phyloP scores from a whole-genome alignment of 441 rosid genomes.

The Euphorbia celastroides region DNA sequence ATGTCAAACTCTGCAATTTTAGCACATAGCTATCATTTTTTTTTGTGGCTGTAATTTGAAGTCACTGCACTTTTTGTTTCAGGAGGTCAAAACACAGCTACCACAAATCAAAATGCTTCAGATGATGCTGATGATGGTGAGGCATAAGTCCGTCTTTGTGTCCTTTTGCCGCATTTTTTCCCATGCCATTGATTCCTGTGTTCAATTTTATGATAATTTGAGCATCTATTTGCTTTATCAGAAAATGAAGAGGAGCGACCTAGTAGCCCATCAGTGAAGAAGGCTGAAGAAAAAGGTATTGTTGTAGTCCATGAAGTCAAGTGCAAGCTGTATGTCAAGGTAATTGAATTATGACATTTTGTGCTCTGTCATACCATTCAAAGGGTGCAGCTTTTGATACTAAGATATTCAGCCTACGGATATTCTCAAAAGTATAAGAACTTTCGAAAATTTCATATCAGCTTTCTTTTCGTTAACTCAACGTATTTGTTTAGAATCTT shows the following conservation, averaged over 20 bases:
- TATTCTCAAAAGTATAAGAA: background rate
- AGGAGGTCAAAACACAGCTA: conserved; percentile 51
- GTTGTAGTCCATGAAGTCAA: conserved; percentile 85
- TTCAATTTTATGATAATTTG: conserved; percentile 7
- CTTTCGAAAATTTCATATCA: too few relatives aligned
- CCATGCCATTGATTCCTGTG: conserved; percentile 4
- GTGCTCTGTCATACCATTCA: background rate
- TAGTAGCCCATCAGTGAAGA: conserved; percentile 90
- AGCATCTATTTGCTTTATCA: conserved; percentile 23
- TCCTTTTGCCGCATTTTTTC: background rate
- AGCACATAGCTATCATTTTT: background rate
- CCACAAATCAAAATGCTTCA: conserved; percentile 36
- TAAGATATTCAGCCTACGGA: background rate
- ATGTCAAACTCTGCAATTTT: background rate
- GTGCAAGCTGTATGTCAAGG: conserved; percentile 97
- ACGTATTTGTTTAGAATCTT: too few relatives aligned
- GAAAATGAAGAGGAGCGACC: conserved; percentile 74
- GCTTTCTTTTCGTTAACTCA: too few relatives aligned
- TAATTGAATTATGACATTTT: conserved; percentile 25
- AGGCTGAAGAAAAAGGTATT: conserved; percentile 76
- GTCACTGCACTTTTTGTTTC: conserved; percentile 18
- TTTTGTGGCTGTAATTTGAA: conserved; percentile 12
- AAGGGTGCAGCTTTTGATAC: background rate
- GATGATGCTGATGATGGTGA: conserved; percentile 66
- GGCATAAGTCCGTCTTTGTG: conserved; percentile 16